These are phyloP conservation scores for Eruca vesicaria DNA, from an alignment of 441 rosid species.

Conservation along the genomic window DNA sequence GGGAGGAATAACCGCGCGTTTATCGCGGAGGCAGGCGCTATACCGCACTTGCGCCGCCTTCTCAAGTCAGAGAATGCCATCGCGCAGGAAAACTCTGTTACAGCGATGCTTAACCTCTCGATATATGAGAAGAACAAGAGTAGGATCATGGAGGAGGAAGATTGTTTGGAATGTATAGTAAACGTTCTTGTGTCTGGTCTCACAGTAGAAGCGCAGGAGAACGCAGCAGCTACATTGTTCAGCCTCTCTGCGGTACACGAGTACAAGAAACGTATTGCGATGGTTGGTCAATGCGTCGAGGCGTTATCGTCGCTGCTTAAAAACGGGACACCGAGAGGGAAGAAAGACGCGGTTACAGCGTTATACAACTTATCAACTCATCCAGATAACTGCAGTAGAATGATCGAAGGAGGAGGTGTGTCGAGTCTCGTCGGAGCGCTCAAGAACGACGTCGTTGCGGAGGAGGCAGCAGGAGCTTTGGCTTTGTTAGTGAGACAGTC, in stretches of 20 bases:
- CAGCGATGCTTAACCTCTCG: constrained; percentile 85
- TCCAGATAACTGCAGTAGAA: constrained; percentile 66
- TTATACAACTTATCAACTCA: constrained; percentile 85
- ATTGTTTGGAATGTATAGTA: constrained; percentile 74
- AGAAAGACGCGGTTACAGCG: constrained; percentile 94
- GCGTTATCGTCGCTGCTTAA: constrained; percentile 69
- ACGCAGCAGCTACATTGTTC: constrained; percentile 91
- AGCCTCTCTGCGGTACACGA: constrained; percentile 89
- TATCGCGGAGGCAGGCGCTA: constrained; percentile 88
- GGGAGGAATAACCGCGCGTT: constrained; percentile 85
- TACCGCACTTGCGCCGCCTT: constrained; percentile 62
- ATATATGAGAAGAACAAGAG: constrained; percentile 85
- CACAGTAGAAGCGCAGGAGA: constrained; percentile 81
- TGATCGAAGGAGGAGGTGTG: constrained; percentile 80
- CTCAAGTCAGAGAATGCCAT: constrained; percentile 57
- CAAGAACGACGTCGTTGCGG: constrained; percentile 68
- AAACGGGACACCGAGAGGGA: constrained; percentile 76
- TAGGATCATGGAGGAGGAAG: constrained; percentile 72
- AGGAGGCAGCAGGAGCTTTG: constrained; percentile 90
- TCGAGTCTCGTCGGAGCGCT: constrained; percentile 69
- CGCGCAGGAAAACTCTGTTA: constrained; percentile 88
- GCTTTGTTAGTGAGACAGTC: constrained; percentile 81
- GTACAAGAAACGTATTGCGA: constrained; percentile 81
- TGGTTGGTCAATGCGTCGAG: constrained; percentile 63
- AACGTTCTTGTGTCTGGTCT: constrained; percentile 66